A percentile compares a stretch with the other conserved stretches of the same genome.
phyloP scores from a whole-genome alignment of 2,329 filamentous ascomycete genomes.

The Colletotrichum sp. region DNA sequence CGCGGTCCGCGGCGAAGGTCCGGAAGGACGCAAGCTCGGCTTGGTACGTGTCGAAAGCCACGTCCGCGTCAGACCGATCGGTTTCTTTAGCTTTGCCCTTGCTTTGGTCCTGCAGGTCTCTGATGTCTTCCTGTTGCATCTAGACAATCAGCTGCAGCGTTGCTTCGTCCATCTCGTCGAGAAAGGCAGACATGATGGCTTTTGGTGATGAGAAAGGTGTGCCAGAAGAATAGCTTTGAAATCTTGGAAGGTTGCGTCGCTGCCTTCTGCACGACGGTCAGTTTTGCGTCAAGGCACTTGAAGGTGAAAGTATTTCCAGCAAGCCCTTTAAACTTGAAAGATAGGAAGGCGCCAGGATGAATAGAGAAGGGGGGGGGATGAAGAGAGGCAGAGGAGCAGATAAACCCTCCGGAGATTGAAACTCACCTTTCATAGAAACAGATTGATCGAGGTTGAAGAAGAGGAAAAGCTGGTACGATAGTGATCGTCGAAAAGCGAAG shows the following conservation, averaged over 20 bases:
- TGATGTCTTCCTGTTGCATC: not conserved
- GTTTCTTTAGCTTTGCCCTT: not conserved
- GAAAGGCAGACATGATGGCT: not conserved
- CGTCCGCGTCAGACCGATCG: not conserved
- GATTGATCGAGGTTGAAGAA: not conserved
- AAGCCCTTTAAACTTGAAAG: not conserved
- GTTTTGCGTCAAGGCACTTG: too few species aligned
- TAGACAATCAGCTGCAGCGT: not conserved
- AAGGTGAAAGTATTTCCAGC: too few species aligned
- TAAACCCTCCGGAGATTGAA: not conserved
- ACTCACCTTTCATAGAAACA: not conserved
- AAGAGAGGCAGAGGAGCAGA: too few species aligned
- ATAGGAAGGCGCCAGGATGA: not conserved
- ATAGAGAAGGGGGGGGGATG: too few species aligned
- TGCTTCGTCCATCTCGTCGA: not conserved
- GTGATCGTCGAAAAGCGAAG: not conserved
- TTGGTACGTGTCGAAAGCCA: not conserved
- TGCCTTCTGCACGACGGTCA: too few species aligned
- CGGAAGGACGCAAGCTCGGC: not conserved
- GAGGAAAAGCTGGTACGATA: not conserved
- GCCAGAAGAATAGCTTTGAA: not conserved
- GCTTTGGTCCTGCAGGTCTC: not conserved
- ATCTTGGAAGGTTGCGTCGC: not conserved
- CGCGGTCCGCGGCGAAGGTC: not conserved
- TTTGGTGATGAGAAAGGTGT: not conserved